Conservation (phyloP, 371 early-diverging fungal species). For the Circinella umbellata region DNA sequence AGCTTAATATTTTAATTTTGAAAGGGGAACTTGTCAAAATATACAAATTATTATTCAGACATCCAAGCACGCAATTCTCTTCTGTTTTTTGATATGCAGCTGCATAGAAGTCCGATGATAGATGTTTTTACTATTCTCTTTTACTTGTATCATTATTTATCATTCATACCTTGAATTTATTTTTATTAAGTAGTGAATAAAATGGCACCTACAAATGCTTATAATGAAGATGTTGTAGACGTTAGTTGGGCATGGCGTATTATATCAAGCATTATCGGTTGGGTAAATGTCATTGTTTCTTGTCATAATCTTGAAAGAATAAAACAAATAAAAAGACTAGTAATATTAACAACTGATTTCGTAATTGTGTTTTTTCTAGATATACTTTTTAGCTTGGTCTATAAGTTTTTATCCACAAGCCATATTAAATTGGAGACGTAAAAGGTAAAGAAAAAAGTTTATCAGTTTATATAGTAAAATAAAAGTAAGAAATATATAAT, state of each 20-base stretch:
- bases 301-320: neutral
- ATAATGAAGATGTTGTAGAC: conserved; percentile 5
- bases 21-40: no score
- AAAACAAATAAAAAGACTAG: no score
- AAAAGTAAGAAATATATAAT: no score
- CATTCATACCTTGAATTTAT: no score
- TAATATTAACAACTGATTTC: neutral
- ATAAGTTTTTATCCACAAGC: conserved; percentile 48
- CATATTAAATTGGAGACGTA: conserved; percentile 37
- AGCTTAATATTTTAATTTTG: no score
- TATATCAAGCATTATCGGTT: conserved; percentile 43
- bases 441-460: conserved; percentile 26
- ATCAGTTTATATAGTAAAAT: neutral
- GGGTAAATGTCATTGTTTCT: conserved; percentile 32
- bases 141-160: no score
- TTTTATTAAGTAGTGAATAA: neutral
- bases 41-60: no score
- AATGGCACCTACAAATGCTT: conserved; percentile 1
- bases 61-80: no score
- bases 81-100: no score
- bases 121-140: no score
- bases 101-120: no score
- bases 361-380: conserved; percentile 17
- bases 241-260: conserved; percentile 25
- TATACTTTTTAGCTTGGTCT: conserved; percentile 53